Base-by-base conservation (phyloP, 2,329 filamentous ascomycete species). In the Exserohilum turcica region DNA sequence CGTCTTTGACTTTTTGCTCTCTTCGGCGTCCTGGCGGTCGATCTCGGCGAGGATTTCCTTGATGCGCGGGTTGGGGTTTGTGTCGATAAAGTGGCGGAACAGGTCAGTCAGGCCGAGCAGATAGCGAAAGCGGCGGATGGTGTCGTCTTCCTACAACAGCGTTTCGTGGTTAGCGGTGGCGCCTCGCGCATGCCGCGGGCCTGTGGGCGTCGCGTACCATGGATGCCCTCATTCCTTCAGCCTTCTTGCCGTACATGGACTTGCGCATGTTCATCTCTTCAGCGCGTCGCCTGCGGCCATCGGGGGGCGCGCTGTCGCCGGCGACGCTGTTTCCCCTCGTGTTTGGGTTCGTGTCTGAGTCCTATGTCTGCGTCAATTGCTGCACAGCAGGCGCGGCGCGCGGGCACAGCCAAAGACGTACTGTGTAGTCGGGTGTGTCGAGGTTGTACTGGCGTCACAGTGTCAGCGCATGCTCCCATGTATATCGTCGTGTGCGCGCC, bases 11-110 rank as follows among this genome's bases (percentile, higher is more conserved):
- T 83, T 88, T 33, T 81, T 80, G 27, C 86, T 84, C 63, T 92
- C 78, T 59, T 85, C 90, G 10, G 84, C 87, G 73, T 97, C 95
- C 73, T 96, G 92, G 40, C 91, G 88, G 76, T 99, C 94, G 68
- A 97, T 97, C 76, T 97, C 91, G 44, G 85, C 84, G 83, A 97
- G 94, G 65, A 97, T 91, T 53, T 96, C 90, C 66, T 93, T 90
- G 68, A 97, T 94, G 66, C 90, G 91, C 13, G 94, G 93, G 70
- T 99, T 92, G 5, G 92, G 93, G 71, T 97, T 99, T 7, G 92
- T 91, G 72, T 97, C 92, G 77, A 99, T 99, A 76, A 99, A 99
- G 77, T 99, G 94, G 61, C 95, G 91, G 80, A 99, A 99, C 16
- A 99, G 82, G 70, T 99, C 94, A 13, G 94, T 99, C 46, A 99